Evolutionary conservation across 257 asterid genomes (phyloP), one percentile per base, ranked within the genome.

Genomic region (Solanum chmielewskii): DNA sequence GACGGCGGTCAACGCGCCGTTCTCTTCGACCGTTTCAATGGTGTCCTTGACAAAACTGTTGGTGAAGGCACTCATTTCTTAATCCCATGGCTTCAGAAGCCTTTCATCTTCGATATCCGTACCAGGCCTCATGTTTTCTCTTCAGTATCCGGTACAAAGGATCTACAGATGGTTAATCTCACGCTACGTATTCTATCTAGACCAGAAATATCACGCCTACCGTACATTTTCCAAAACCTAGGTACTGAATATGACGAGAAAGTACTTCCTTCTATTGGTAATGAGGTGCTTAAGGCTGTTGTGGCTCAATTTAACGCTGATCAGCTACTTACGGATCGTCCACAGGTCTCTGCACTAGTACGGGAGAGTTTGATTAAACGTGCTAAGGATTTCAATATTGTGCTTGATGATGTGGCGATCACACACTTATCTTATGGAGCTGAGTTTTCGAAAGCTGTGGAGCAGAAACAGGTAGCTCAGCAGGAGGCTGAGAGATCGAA

Each of bases 401-500:
- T 86, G 87, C 92, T 96, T 8, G 99, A 97, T 87, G 99, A 97
- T 64, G 99, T 97, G 62, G 99, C 98, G 0, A 97, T 96, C 78
- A 97, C 99, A 4, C 99, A 97, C 87, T 90, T 97, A 90, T 96
- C 99, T 0, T 97, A 97, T 49, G 99, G 99, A 42, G 93, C 95
- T 3, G 99, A 97, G 87, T 96, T 97, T 90, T 95, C 99, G 0
- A 96, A 87, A 88, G 99, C 99, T 5, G 99, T 96, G 87, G 99
- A 97, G 92, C 99, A 97, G 96, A 97, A 97, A 91, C 99, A 97
- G 92, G 99, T 95, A 77, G 99, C 99, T 13, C 99, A 97, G 90
- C 99, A 97, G 91, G 99, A 96, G 92, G 99, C 99, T 0, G 99
- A 97, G 94, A 71, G 99, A 83, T 96, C 99, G 13, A 97, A 95